Evolutionary conservation across 495 filamentous ascomycete species (phyloP), one percentile per base, ranked within the genome.

Genomic region (Chlorociboria aeruginascens): DNA sequence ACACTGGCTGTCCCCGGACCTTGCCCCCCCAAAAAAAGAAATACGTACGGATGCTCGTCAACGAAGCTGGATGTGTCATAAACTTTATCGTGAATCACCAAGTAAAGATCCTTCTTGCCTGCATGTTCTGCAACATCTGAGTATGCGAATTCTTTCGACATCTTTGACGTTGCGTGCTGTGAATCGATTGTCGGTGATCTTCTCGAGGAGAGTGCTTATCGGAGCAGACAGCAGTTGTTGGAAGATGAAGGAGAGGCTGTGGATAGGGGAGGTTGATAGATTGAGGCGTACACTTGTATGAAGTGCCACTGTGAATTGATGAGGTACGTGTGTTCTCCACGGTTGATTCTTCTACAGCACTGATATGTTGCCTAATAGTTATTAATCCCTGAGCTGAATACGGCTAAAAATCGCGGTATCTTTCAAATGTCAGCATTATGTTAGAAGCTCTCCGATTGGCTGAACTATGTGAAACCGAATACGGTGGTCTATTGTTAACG

Each of bases 1-100:
- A 10, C n/a, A 13, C 16, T 40, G 3, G 37, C 7, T 40, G n/a
- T n/a, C 28, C 12, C 12, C 14, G 9, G 34, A 25, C 45, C n/a
- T n/a, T n/a, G n/a, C n/a, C n/a, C n/a, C n/a, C n/a, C 8, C 43
- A 33, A 30, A 41, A 38, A 25, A 51, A 52, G 30, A 11, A 37
- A 45, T 30, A 89, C 92, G 67, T 87, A 98, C 90, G 93, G 93
- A 70, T 99, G 93, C 80, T 99, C 93, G 64, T 97, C 90, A 48
- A 97, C 73, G 70, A 99, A 99, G 62, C 77, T 85, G 53, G 76
- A 74, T 56, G 73, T 64, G 63, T 95, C 81, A 77, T 96, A 99
- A 67, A 99, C 82, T 72, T 93, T 90, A 67, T 96, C 90, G 73
- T 97, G 87, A 59, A 97, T 76, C 48, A 96, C 83, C 53, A 96